phyloP scores from a whole-genome alignment of 306 rosid species.

The Cicer yamashitae region DNA sequence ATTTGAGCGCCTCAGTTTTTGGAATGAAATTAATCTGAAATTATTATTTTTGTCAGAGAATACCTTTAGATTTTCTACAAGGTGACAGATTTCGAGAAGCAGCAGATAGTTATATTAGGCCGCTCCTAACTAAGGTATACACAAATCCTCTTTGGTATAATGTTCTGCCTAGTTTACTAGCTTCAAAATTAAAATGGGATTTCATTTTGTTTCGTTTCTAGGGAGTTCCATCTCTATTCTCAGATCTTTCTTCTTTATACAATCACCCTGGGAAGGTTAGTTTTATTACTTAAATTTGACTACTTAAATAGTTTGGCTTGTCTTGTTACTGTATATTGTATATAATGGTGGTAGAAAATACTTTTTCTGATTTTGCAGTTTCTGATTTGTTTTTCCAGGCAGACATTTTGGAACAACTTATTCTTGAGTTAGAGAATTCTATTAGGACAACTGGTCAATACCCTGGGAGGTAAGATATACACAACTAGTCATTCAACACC shows the following conservation, averaged over 20 bases:
- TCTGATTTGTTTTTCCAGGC: slow-evolving; percentile 60
- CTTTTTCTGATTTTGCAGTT: slow-evolving; percentile 33
- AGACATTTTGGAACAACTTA: slow-evolving; percentile 83
- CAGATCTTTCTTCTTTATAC: slow-evolving; percentile 91
- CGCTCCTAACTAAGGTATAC: slow-evolving; percentile 83
- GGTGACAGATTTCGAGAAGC: slow-evolving; percentile 87
- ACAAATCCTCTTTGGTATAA: slow-evolving; percentile 21
- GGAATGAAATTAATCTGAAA: slow-evolving; percentile 3
- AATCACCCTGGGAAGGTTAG: slow-evolving; percentile 91
- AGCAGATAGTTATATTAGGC: slow-evolving; percentile 80
- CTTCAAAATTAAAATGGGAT: slow-evolving; percentile 45
- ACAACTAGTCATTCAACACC: neutral
- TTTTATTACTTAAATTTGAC: slow-evolving; percentile 42
- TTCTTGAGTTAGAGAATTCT: slow-evolving; percentile 76
- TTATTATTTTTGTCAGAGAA: slow-evolving; percentile 67
- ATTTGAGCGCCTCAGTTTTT: neutral
- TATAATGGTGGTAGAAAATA: slow-evolving; percentile 23
- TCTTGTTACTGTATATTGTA: neutral
- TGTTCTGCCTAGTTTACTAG: slow-evolving; percentile 35
- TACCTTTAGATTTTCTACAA: slow-evolving; percentile 94
- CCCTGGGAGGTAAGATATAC: slow-evolving; percentile 75
- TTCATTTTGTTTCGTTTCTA: slow-evolving; percentile 52
- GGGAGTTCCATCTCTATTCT: slow-evolving; percentile 98
- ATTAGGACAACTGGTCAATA: slow-evolving; percentile 65
- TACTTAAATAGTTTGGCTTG: slow-evolving; percentile 9